A percentile compares a stretch with the other conserved stretches of the same genome.
These are phyloP conservation scores for Lathyrus aphaca DNA, from an alignment of 306 rosid species.

Conservation along the genomic window DNA sequence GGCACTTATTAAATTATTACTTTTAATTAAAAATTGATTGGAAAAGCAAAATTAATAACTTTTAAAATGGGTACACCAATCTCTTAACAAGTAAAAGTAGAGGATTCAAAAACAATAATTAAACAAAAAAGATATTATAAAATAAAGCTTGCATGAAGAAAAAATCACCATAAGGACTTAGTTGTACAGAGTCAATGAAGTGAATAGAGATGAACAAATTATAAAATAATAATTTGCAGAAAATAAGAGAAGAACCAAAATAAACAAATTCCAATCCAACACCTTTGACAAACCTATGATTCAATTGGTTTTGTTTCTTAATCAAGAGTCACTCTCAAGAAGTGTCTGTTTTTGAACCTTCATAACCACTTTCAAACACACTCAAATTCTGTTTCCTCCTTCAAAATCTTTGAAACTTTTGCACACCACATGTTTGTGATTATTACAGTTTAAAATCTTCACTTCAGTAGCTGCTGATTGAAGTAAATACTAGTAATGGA, in stretches of 20 bases:
- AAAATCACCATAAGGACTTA: conserved; percentile 29
- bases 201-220: conserved; percentile 10
- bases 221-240: conserved; percentile 10
- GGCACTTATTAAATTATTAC: too few species aligned
- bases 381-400: neutral
- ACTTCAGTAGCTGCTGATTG: conserved; percentile 29
- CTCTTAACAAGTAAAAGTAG: too few species aligned
- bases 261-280: conserved; percentile 26
- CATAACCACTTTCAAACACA: neutral
- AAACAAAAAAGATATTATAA: neutral
- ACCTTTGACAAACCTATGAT: conserved; percentile 37
- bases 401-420: conserved; percentile 31
- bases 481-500: conserved; percentile 13
- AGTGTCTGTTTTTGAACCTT: conserved; percentile 35
- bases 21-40: too few species aligned
- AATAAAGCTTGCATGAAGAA: neutral
- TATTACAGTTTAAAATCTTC: conserved; percentile 31
- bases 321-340: conserved; percentile 24
- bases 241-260: neutral
- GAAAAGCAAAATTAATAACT: too few species aligned
- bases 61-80: too few species aligned
- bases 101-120: too few species aligned
- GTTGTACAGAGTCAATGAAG: conserved; percentile 32
- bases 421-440: conserved; percentile 31
- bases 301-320: conserved; percentile 27